Conservation (phyloP, 2,329 filamentous ascomycete species). For the Botrytis hyacinthi region DNA sequence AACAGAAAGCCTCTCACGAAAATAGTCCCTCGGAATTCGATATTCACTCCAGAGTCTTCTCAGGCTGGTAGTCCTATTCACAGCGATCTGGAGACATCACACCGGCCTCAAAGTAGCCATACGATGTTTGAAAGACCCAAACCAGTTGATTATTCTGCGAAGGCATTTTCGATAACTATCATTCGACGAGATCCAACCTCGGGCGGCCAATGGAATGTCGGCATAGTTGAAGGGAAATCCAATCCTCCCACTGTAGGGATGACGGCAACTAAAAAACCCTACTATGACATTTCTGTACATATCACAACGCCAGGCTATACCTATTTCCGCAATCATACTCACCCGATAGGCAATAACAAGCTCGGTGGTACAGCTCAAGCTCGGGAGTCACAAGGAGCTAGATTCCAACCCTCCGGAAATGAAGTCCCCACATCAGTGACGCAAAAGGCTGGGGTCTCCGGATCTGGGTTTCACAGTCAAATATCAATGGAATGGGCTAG, state of each 20-base stretch:
- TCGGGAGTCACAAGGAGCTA: constrained; percentile 7
- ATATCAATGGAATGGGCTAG: constrained; percentile 51
- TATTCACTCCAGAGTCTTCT: background rate
- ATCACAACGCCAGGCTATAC: constrained; percentile 39
- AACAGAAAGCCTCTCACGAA: constrained; percentile 27
- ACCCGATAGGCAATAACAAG: constrained; percentile 15
- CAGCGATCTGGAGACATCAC: background rate
- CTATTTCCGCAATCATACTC: constrained; percentile 30
- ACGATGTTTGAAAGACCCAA: constrained; percentile 18
- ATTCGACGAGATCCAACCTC: constrained; percentile 72
- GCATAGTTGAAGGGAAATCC: constrained; percentile 50
- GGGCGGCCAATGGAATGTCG: constrained; percentile 73
- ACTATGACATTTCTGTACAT: constrained; percentile 37
- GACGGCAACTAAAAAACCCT: constrained; percentile 42
- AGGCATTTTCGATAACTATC: constrained; percentile 45
- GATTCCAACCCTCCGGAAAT: constrained; percentile 1
- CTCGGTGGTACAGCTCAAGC: constrained; percentile 9
- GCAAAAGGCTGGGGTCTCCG: constrained; percentile 15
- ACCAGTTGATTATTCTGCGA: constrained; percentile 1
- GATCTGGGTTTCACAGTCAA: constrained; percentile 48
- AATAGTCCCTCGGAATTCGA: constrained; percentile 18
- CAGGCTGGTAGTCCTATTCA: background rate
- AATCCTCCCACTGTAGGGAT: constrained; percentile 15
- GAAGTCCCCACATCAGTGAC: constrained; percentile 7
- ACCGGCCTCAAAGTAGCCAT: constrained; percentile 14